Conservation (phyloP, 192 early-diverging fungal species). For the Mortierella claussenii region DNA sequence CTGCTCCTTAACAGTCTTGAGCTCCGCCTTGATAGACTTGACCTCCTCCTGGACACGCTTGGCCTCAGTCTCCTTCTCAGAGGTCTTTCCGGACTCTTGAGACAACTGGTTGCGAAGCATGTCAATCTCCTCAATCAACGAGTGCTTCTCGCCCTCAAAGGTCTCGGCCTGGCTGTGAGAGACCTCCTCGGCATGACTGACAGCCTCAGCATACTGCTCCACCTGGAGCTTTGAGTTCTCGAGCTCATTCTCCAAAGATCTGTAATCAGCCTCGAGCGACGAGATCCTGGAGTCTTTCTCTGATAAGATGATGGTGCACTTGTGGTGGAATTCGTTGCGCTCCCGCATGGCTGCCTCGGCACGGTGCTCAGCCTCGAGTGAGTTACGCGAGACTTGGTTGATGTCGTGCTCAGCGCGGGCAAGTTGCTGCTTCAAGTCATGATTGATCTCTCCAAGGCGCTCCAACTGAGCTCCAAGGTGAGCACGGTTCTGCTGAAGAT, state of each 20-base stretch:
- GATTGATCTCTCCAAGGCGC: constrained; percentile 22
- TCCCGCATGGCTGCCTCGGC: constrained; percentile 43
- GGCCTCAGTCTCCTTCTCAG: constrained; percentile 16
- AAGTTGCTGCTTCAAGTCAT: constrained; percentile 35
- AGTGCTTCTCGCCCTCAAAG: constrained; percentile 43
- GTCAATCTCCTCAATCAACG: constrained; percentile 47
- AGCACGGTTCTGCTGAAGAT: constrained; percentile 39
- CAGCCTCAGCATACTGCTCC: constrained; percentile 34
- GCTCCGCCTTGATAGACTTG: constrained; percentile 13
- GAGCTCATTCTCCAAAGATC: constrained; percentile 37
- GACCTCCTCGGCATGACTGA: constrained; percentile 40
- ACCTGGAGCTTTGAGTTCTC: constrained; percentile 36
- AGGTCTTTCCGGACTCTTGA: constrained; percentile 23
- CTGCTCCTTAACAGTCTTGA: constrained; percentile 18
- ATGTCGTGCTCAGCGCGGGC: constrained; percentile 28
- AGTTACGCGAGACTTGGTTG: constrained; percentile 24
- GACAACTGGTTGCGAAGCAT: constrained; percentile 21
- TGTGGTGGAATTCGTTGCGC: constrained; percentile 45
- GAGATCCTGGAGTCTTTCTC: constrained; percentile 43
- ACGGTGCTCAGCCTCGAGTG: constrained; percentile 38
- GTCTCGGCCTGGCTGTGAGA: constrained; percentile 32
- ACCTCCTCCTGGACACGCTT: constrained; percentile 23
- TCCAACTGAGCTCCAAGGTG: constrained; percentile 37
- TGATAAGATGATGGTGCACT: constrained; percentile 29
- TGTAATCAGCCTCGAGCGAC: constrained; percentile 23